phyloP scores from a whole-genome alignment of 306 rosid genomes.

The Medicago ruthenica region DNA sequence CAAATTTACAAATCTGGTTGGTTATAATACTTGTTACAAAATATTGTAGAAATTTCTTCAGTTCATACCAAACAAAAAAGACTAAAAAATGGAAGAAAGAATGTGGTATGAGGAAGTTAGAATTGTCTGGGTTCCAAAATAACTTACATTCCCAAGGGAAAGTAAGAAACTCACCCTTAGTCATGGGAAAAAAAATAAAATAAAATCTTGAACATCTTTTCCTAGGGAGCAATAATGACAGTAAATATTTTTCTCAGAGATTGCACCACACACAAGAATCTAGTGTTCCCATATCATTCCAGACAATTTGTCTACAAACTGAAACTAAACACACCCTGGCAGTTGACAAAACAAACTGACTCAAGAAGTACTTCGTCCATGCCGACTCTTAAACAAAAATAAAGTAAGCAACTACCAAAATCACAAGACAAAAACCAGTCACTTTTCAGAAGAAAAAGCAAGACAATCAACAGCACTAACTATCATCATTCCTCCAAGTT shows the following conservation, averaged over 20 bases:
- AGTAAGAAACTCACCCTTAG: not conserved
- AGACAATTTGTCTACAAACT: not conserved
- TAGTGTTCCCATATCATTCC: not conserved
- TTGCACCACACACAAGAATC: not conserved
- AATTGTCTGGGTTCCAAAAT: not conserved
- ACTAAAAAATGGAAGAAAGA: not conserved
- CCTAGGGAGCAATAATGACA: not conserved
- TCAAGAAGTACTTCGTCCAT: slow-evolving; percentile 8
- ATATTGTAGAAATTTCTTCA: not conserved
- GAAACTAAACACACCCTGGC: not conserved
- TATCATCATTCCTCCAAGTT: not conserved
- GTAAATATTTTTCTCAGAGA: not conserved
- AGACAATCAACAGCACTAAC: slow-evolving; percentile 22
- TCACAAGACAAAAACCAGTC: not conserved
- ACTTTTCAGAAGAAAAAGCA: slow-evolving; percentile 13
- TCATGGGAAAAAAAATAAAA: slow-evolving; percentile 5
- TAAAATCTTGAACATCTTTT: not conserved
- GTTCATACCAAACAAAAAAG: not conserved
- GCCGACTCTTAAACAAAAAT: slow-evolving; percentile 30
- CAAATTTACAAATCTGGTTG: not conserved
- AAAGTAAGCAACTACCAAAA: slow-evolving; percentile 18
- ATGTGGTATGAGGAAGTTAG: not conserved
- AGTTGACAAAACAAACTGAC: not conserved
- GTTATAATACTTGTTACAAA: not conserved
- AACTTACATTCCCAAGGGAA: slow-evolving; percentile 3